A percentile compares a stretch with the other conserved stretches of the same genome.
These are phyloP conservation scores for Manihot esculenta DNA, from an alignment of 441 rosid species.

Conservation along the genomic window DNA sequence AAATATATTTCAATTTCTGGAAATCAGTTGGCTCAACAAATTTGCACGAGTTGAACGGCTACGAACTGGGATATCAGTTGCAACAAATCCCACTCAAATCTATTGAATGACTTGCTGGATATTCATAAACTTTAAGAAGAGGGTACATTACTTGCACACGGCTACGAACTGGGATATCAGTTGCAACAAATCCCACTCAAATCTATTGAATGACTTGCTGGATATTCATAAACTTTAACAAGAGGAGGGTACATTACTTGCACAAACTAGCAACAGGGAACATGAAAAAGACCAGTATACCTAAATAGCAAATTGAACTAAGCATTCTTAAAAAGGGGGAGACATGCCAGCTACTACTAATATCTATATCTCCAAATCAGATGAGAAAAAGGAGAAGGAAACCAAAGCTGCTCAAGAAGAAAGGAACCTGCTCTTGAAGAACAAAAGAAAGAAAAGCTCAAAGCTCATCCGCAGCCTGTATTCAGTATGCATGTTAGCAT, in stretches of 20 bases:
- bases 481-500: constrained; percentile 34
- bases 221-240: constrained; percentile 5
- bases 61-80: no score
- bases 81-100: constrained; percentile 3
- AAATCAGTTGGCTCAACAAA: no score
- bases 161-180: no score
- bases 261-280: background rate
- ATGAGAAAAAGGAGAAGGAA: background rate
- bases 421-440: constrained; percentile 6
- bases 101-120: background rate
- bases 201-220: background rate
- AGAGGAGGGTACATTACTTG: background rate
- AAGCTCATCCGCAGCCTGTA: constrained; percentile 26
- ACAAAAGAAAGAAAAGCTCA: constrained; percentile 20
- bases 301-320: constrained; percentile 12
- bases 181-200: constrained; percentile 2
- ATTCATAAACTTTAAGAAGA: constrained; percentile 4
- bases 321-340: constrained; percentile 10
- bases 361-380: constrained; percentile 19
- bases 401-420: constrained; percentile 21
- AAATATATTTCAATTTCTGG: no score
- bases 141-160: background rate
- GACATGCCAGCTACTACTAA: constrained; percentile 32
- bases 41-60: no score
- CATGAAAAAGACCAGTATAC: constrained; percentile 3